Base-by-base conservation (phyloP, 1,139 yeast species). In the Geotrichum bryndzae region DNA sequence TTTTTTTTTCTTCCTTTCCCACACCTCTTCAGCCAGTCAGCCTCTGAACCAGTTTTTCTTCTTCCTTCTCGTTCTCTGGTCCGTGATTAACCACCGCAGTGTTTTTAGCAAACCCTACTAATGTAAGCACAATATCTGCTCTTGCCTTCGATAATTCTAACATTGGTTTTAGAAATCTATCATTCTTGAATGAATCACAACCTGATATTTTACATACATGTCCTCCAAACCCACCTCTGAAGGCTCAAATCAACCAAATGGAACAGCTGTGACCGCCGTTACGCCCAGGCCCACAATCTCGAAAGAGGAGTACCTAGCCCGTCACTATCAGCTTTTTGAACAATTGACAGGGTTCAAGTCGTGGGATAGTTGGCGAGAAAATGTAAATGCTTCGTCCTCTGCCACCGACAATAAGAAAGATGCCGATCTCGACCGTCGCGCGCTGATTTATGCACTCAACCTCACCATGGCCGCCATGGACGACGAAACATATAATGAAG, bases 381-480 rank as follows among this genome's bases (percentile, higher is more conserved):
- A 31, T n/a, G 53, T 33, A 10, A 18, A 22, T 10, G 18, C 29
- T 5, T 18, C 35, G 56, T 35, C 41, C 57, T 15, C 51, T 41
- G 45, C 57, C 53, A 7, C 46, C 33, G 54, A 18, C 45, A 11
- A n/a, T n/a, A 15, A 18, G n/a, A 29, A 29, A 22, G 61, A 58
- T n/a, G 50, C 62, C 18, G 64, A 62, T 23, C 53, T 58, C 13
- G 60, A 61, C 61, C 64, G 62, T 29, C 52, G 31, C 13, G 54
- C 64, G 31, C 61, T 66, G 51, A 58, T 59, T 15, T 58, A 60
- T 48, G 63, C 68, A 11, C 62, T 66, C 29, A 64, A 65, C 50
- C 54, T 64, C 6, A 60, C 64, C 15, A 60, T 66, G 57, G 68
- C 69, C 18, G 66, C 64, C 13, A 58, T 66, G 53, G 69, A 68